Percentiles rank a stretch among this genome's conserved stretches.
These are phyloP conservation scores for Eucalyptus pauciflora DNA, from an alignment of 345 rosid genomes.

Conservation along the genomic window DNA sequence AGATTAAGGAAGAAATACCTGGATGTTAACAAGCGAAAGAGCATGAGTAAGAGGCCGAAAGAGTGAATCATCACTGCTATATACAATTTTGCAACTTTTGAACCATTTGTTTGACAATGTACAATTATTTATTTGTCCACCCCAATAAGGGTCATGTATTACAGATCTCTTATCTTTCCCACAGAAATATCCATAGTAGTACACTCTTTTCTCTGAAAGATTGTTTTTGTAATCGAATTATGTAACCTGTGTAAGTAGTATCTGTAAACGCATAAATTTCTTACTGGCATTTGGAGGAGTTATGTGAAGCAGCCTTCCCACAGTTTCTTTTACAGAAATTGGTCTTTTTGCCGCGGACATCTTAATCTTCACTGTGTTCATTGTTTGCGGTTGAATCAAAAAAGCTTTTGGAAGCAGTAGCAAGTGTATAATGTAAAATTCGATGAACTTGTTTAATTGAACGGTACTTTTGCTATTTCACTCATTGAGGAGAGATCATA, in stretches of 20 bases:
- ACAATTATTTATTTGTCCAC: neutral
- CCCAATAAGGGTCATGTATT: neutral
- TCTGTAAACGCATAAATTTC: neutral
- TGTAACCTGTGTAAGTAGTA: neutral
- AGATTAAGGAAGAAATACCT: slow-evolving; percentile 76
- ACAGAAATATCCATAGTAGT: neutral
- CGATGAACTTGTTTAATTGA: neutral
- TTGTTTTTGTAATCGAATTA: neutral
- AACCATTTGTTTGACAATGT: neutral
- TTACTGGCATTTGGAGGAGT: neutral
- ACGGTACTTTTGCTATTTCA: neutral
- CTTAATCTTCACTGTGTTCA: neutral
- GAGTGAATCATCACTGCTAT: slow-evolving; percentile 15
- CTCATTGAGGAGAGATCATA: neutral
- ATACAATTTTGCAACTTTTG: neutral
- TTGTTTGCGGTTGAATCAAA: neutral
- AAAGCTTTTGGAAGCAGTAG: neutral
- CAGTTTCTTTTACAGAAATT: neutral
- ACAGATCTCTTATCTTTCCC: neutral
- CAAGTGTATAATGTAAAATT: neutral
- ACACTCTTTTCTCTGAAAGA: neutral
- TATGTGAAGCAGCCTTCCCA: neutral
- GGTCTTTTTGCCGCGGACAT: neutral
- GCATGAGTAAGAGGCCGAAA: slow-evolving; percentile 71
- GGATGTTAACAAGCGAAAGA: slow-evolving; percentile 88